These are phyloP conservation scores for Daldinia grandis DNA, from an alignment of 495 filamentous ascomycete genomes.

Conservation along the genomic window DNA sequence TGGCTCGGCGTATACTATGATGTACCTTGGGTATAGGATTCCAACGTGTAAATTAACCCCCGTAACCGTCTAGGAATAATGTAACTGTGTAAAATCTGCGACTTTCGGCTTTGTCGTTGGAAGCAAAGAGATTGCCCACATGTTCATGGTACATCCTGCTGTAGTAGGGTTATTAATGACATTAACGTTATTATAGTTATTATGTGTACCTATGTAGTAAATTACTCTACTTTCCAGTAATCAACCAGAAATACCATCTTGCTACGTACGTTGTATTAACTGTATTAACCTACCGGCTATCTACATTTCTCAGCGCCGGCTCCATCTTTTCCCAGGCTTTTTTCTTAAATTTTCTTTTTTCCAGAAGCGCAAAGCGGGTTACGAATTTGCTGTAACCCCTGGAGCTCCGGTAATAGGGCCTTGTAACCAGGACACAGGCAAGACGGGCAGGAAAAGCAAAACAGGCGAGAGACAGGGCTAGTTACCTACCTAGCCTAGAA, in stretches of 20 bases:
- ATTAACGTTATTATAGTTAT: constrained; percentile 1
- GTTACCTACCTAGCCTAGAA: not conserved
- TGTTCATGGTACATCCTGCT: constrained; percentile 32
- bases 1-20: constrained; percentile 14
- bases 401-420: constrained; percentile 6
- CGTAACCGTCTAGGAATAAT: constrained; percentile 20
- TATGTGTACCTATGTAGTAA: constrained; percentile 27
- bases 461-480: not conserved
- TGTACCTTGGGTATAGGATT: constrained; percentile 18
- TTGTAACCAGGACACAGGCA: constrained; percentile 30
- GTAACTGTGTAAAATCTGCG: constrained; percentile 10
- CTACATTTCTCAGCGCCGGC: not conserved
- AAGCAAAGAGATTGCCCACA: constrained; percentile 22
- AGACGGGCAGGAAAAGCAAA: not conserved
- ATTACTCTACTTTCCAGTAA: constrained; percentile 38
- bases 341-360: constrained; percentile 13
- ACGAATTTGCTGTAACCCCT: constrained; percentile 39
- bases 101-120: constrained; percentile 34
- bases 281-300: constrained; percentile 26
- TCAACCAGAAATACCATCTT: constrained; percentile 18
- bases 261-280: constrained; percentile 6
- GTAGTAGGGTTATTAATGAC: constrained; percentile 14
- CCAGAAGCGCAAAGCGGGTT: constrained; percentile 21
- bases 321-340: not conserved
- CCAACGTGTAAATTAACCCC: constrained; percentile 28